These are phyloP conservation scores for Ophiostoma fasciatum DNA, from an alignment of 2,329 filamentous ascomycete genomes.

Conservation along the genomic window DNA sequence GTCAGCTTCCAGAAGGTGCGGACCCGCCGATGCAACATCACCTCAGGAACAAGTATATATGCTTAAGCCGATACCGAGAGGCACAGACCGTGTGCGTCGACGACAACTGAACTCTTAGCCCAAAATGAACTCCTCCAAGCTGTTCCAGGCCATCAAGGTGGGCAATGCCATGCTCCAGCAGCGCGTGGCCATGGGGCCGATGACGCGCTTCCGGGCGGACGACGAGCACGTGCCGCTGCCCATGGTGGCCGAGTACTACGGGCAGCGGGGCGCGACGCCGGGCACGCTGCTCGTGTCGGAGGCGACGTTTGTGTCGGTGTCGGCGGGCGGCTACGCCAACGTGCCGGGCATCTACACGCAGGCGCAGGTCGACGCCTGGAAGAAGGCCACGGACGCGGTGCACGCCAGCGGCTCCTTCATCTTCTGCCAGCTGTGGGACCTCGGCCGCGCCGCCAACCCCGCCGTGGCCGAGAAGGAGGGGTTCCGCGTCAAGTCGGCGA, in stretches of 20 bases:
- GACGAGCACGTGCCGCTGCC: constrained; percentile 3
- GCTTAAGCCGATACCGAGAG: too few species aligned
- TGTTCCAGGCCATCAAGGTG: constrained; percentile 23
- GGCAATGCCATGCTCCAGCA: constrained; percentile 5
- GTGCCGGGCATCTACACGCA: constrained; percentile 7
- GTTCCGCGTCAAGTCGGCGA: constrained; percentile 18
- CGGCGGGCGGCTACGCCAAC: constrained; percentile 3
- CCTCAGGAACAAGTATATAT: too few species aligned
- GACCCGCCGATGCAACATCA: too few species aligned
- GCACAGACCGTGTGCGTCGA: too few species aligned
- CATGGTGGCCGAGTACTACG: constrained; percentile 9
- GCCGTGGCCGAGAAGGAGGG: constrained; percentile 19
- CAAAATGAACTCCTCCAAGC: constrained; percentile 9
- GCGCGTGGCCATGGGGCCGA: constrained; percentile 14
- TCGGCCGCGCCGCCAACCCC: constrained; percentile 20
- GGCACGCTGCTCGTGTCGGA: constrained; percentile 9
- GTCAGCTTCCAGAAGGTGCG: too few species aligned
- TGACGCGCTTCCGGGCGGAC: constrained; percentile 7
- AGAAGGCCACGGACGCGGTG: constrained; percentile 9
- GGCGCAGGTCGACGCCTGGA: constrained; percentile 9
- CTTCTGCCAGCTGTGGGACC: constrained; percentile 34
- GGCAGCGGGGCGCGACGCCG: constrained; percentile 5
- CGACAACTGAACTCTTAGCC: too few species aligned
- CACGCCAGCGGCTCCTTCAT: constrained; percentile 10
- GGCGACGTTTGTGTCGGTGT: constrained; percentile 2